Conservation (phyloP, 306 rosid genomes). For the Betula pendula region DNA sequence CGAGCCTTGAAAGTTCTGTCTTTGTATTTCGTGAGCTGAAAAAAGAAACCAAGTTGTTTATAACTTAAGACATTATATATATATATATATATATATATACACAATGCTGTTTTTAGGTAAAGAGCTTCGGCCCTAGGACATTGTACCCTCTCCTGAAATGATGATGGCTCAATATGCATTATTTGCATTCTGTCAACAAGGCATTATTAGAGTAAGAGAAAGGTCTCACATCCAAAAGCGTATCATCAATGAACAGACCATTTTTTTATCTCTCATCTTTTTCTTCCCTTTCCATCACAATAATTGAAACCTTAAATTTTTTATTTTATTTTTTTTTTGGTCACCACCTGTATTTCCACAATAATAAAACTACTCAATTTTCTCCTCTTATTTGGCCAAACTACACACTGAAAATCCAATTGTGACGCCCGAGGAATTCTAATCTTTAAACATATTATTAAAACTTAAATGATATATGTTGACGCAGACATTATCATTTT, state of each 20-base stretch:
- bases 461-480: no score
- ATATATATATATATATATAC: not conserved
- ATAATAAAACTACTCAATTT: no score
- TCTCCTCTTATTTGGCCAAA: no score
- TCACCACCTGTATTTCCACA: no score
- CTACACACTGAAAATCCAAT: no score
- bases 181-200: not conserved
- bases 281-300: not conserved
- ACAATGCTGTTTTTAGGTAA: not conserved
- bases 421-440: no score
- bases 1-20: no score
- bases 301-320: no score
- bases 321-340: no score
- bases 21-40: not conserved
- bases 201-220: not conserved
- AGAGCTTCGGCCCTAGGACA: not conserved
- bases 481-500: no score
- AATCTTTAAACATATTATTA: no score
- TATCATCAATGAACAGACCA: not conserved
- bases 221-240: not conserved
- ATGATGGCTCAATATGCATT: not conserved
- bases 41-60: not conserved
- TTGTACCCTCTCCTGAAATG: constrained; percentile 1
- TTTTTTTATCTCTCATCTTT: not conserved
- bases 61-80: no score